Conservation (phyloP, 2,329 filamentous ascomycete species). For the Byssothecium circinans region DNA sequence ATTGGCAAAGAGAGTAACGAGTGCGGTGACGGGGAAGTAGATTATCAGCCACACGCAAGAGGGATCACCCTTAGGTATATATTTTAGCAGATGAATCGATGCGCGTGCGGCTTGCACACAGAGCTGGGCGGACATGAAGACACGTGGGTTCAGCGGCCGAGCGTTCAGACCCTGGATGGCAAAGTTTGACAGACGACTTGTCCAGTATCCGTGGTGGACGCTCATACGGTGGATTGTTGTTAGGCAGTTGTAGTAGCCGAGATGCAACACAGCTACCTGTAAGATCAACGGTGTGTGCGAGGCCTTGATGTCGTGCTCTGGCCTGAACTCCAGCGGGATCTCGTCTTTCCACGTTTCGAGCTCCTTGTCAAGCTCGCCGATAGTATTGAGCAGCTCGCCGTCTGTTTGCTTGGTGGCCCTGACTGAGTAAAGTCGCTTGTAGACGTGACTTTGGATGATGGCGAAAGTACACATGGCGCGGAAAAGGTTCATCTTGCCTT, state of each 20-base stretch:
- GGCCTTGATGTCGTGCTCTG: slow-evolving; percentile 93
- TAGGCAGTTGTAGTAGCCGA: slow-evolving; percentile 96
- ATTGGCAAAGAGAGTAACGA: slow-evolving; percentile 94
- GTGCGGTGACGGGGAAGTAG: slow-evolving; percentile 93
- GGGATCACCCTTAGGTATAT: slow-evolving; percentile 93
- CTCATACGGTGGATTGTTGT: slow-evolving; percentile 99
- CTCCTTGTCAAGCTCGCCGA: slow-evolving; percentile 81
- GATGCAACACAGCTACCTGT: slow-evolving; percentile 91
- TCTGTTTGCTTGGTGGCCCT: slow-evolving; percentile 90
- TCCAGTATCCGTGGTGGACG: slow-evolving; percentile 98
- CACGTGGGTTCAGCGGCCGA: slow-evolving; percentile 84
- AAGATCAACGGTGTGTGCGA: slow-evolving; percentile 91
- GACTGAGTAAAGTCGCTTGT: slow-evolving; percentile 89
- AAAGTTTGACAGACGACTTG: slow-evolving; percentile 88
- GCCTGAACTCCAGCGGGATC: slow-evolving; percentile 94
- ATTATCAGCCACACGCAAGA: slow-evolving; percentile 95
- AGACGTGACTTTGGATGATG: slow-evolving; percentile 89
- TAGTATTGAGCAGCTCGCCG: slow-evolving; percentile 90
- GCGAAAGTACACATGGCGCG: slow-evolving; percentile 89
- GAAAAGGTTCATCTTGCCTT: slow-evolving; percentile 93
- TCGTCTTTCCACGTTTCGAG: slow-evolving; percentile 95
- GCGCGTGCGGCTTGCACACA: slow-evolving; percentile 92
- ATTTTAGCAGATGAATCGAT: slow-evolving; percentile 91
- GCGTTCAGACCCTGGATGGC: slow-evolving; percentile 93
- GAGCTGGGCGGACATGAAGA: slow-evolving; percentile 90